Evolutionary conservation across 176 grass and related monocot species (phyloP), one percentile per base, ranked within the genome.

Genomic region (Panicum miliaceum): DNA sequence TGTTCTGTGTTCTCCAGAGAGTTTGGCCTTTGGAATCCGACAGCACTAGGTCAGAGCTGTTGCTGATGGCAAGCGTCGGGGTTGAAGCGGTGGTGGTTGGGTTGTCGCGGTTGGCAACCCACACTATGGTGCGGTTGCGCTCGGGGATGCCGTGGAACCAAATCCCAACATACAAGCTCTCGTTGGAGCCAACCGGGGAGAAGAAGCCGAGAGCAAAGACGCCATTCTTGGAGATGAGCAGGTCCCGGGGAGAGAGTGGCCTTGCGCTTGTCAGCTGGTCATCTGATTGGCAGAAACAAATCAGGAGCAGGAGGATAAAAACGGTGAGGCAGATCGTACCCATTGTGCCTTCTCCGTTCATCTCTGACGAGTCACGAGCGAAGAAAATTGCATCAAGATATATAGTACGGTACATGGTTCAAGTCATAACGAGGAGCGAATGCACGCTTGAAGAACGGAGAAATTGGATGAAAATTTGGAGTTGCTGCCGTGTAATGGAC

Each of bases 131-230:
- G 45, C 32, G 68, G 42, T 4, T 66, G 77, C 27, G 46, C 3
- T 29, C 37, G 1, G 79, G 26, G 34, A 88, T 83, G 68, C 27
- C 75, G 36, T 86, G 35, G 75, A 86, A 91, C 86, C 91, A 87
- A 15, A 90, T 76, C 2, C 76, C 87, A 23, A 85, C 20, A 38
- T 85, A 92, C 6, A 87, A 12, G 61, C 68, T 65, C 12, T 6
- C 0, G 8, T 6, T 72, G 13, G 84, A 81, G 61, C n/a, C 61
- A 0, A 18, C 12, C 0, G 71, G 71, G 4, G 87, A 78, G 87
- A 90, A 87, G 77, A 90, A 92, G 60, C 87, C 84, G 0, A 90
- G 73, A 9, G 50, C 84, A 27, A 92, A 90, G 76, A 32, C 42
- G 0, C 66, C 59, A 10, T 51, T 35, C 0, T 82, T 29, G 29